Conservation (phyloP, 2,329 filamentous ascomycete genomes). For the Diaporthe destruens region DNA sequence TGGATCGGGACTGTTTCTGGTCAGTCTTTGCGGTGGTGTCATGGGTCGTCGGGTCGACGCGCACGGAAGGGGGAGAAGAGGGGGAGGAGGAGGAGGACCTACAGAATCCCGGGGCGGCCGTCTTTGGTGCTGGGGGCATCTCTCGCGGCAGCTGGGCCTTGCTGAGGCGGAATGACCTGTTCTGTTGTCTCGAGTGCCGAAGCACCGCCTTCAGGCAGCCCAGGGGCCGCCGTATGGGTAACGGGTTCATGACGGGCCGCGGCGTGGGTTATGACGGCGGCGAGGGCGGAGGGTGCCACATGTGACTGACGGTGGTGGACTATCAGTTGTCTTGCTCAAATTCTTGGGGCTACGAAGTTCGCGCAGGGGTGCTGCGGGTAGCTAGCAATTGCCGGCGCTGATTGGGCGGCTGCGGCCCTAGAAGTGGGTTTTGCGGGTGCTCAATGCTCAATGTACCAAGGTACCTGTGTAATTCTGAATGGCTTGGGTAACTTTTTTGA, state of each 20-base stretch:
- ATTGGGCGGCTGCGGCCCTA: slow-evolving; percentile 30
- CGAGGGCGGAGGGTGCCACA: slow-evolving; percentile 31
- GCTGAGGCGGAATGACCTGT: slow-evolving; percentile 34
- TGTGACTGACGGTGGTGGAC: slow-evolving; percentile 34
- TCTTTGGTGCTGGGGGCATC: slow-evolving; percentile 44
- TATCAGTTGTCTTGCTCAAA: slow-evolving; percentile 42
- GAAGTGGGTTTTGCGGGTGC: background rate
- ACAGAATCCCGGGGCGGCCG: slow-evolving; percentile 50
- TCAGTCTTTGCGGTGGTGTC: slow-evolving; percentile 20
- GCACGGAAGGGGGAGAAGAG: background rate
- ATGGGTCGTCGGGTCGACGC: background rate
- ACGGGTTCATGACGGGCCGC: slow-evolving; percentile 68
- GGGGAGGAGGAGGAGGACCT: slow-evolving; percentile 22
- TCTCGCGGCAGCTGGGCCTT: slow-evolving; percentile 35
- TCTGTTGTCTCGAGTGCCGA: slow-evolving; percentile 67
- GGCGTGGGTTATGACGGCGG: slow-evolving; percentile 35
- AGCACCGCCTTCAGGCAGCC: slow-evolving; percentile 77
- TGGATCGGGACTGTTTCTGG: slow-evolving; percentile 46
- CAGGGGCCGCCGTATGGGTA: slow-evolving; percentile 73
- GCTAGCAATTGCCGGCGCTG: background rate
- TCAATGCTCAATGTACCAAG: slow-evolving; percentile 1
- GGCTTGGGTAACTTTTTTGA: slow-evolving; percentile 39
- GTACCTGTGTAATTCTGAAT: slow-evolving; percentile 1
- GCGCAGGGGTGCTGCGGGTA: slow-evolving; percentile 25
- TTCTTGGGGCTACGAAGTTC: slow-evolving; percentile 36